Percentiles rank a stretch among this genome's conserved stretches.
phyloP scores from a whole-genome alignment of 805 yeast genomes.

The Nakazawaea ishiwadae region DNA sequence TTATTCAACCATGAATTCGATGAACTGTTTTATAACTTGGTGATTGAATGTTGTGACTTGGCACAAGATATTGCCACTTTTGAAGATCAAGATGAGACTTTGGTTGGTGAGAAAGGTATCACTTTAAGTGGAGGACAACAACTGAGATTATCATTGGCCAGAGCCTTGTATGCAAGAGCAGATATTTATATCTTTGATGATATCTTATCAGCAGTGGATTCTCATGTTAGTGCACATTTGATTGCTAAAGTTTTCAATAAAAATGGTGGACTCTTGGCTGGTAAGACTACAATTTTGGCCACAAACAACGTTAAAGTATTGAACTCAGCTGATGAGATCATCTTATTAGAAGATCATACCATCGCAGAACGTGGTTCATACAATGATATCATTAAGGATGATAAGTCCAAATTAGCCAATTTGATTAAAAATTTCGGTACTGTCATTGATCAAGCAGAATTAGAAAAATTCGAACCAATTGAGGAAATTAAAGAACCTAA shows the following conservation, averaged over 20 bases:
- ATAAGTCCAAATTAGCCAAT: slow-evolving; percentile 21
- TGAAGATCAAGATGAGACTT: slow-evolving; percentile 86
- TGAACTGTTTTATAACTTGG: slow-evolving; percentile 70
- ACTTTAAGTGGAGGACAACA: slow-evolving; percentile 97
- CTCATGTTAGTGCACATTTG: slow-evolving; percentile 87
- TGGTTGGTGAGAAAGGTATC: slow-evolving; percentile 97
- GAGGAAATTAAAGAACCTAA: neutral
- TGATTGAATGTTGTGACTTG: slow-evolving; percentile 86
- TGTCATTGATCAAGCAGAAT: neutral
- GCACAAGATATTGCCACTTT: slow-evolving; percentile 69
- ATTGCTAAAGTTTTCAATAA: slow-evolving; percentile 49
- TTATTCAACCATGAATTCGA: slow-evolving; percentile 85
- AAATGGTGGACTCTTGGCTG: slow-evolving; percentile 39
- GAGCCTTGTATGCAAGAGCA: slow-evolving; percentile 94
- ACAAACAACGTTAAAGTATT: slow-evolving; percentile 56
- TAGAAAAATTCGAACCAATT: neutral
- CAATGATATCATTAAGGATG: slow-evolving; percentile 26
- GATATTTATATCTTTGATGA: slow-evolving; percentile 90
- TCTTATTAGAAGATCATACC: slow-evolving; percentile 47
- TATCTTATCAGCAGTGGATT: slow-evolving; percentile 94
- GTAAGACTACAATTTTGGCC: slow-evolving; percentile 51
- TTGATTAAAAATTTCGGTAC: slow-evolving; percentile 35
- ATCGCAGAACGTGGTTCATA: slow-evolving; percentile 55
- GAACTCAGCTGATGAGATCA: slow-evolving; percentile 54
- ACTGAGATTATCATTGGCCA: slow-evolving; percentile 88